Evolutionary conservation across 2,329 filamentous ascomycete genomes (phyloP).

Genomic region (Eutypella sp.): DNA sequence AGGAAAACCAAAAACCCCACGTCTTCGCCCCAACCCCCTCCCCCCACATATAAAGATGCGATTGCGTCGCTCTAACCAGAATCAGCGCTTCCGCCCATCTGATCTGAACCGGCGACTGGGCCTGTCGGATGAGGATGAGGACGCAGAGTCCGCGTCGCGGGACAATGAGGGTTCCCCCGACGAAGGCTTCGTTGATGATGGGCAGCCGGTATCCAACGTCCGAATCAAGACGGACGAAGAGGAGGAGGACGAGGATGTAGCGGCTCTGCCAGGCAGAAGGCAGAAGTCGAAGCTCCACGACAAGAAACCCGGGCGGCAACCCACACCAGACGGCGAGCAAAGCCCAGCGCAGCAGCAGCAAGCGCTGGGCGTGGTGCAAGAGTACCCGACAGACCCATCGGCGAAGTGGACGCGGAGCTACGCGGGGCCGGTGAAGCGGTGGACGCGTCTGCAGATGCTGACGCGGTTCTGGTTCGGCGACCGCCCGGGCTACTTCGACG

Average conservation of each 20-base stretch:
- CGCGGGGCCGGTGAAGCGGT: constrained; percentile 26
- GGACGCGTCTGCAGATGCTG: constrained; percentile 24
- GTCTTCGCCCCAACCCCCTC: too few relatives aligned
- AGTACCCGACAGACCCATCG: constrained; percentile 26
- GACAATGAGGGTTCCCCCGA: constrained; percentile 15
- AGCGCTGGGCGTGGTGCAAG: constrained; percentile 18
- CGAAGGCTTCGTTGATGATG: constrained; percentile 20
- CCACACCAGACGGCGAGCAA: constrained; percentile 11
- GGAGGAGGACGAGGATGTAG: neutral
- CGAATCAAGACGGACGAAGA: constrained; percentile 1
- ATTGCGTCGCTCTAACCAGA: constrained; percentile 25
- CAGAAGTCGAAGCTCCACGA: neutral
- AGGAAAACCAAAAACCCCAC: too few relatives aligned
- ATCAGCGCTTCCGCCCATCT: constrained; percentile 19
- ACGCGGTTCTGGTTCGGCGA: constrained; percentile 27
- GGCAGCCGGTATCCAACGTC: too few relatives aligned
- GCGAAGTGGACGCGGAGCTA: constrained; percentile 30
- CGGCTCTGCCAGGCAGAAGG: neutral
- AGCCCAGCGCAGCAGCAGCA: constrained; percentile 11
- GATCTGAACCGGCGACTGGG: constrained; percentile 12
- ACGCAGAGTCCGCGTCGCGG: neutral
- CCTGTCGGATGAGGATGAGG: constrained; percentile 19
- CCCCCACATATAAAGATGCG: too few relatives aligned
- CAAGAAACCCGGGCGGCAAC: too few relatives aligned
- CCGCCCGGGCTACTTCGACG: constrained; percentile 12